phyloP scores from a whole-genome alignment of 2,329 filamentous ascomycete genomes.

The Penicillium vulpinum region DNA sequence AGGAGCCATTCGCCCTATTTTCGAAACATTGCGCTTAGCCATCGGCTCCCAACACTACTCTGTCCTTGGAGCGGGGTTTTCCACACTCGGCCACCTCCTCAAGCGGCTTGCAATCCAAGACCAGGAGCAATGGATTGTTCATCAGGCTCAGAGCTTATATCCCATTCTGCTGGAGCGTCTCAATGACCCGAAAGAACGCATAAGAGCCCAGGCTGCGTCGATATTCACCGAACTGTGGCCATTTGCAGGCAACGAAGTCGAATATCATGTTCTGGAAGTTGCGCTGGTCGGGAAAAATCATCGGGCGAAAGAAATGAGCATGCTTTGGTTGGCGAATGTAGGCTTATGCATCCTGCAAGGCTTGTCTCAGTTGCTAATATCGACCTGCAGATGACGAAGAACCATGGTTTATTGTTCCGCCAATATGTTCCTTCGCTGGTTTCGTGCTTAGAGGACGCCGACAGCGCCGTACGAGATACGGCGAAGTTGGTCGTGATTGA shows the following conservation, averaged over 20 bases:
- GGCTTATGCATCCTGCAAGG: conserved; percentile 19
- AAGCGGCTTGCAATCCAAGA: conserved; percentile 86
- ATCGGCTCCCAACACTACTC: conserved; percentile 74
- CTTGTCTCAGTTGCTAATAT: conserved; percentile 9
- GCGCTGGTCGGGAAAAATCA: conserved; percentile 79
- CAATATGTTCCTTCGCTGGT: conserved; percentile 80
- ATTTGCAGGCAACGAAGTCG: conserved; percentile 69
- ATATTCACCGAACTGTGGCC: conserved; percentile 76
- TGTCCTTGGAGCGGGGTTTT: conserved; percentile 80
- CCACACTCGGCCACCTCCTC: conserved; percentile 80
- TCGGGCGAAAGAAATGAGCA: conserved; percentile 77
- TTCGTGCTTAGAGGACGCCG: conserved; percentile 84
- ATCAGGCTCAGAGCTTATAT: conserved; percentile 69
- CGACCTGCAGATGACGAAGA: conserved; percentile 69
- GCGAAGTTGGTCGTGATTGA: conserved; percentile 83
- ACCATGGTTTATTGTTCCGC: conserved; percentile 76
- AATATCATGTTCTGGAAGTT: conserved; percentile 73
- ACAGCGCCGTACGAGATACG: conserved; percentile 79
- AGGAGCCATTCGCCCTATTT: conserved; percentile 65
- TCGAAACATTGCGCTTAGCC: conserved; percentile 76
- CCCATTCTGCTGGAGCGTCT: conserved; percentile 79
- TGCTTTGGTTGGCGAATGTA: conserved; percentile 83
- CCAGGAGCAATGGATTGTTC: conserved; percentile 67
- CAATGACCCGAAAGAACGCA: conserved; percentile 84
- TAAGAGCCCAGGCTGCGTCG: conserved; percentile 71